Evolutionary conservation across 2,329 filamentous ascomycete species (phyloP), one percentile per base, ranked within the genome.

Genomic region (Xylariaceae sp.): DNA sequence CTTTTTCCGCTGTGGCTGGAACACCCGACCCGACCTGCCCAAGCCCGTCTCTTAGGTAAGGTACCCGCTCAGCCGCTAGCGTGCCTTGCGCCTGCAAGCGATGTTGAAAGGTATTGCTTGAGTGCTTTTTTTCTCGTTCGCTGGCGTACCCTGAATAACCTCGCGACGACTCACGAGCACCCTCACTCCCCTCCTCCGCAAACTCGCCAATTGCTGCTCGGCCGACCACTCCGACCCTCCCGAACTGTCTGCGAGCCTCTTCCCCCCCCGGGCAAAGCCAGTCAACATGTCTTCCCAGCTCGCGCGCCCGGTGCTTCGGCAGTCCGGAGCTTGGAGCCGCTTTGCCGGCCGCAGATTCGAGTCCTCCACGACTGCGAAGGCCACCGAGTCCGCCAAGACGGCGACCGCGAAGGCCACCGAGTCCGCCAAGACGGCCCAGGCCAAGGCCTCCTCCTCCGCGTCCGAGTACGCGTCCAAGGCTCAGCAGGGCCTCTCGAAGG

Each of bases 401-500:
- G 50, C 60, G 27, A 57, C 63, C 35, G 44, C 46, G 37, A 67
- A 65, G 54, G 60, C 62, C 43, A 49, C 52, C 13, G 46, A 56
- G 39, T 43, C 57, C 29, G 53, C 60, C 33, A 61, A 63, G 52
- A 59, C 65, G 26, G 52, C 61, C 36, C 58, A 62, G 23, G 51
- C 60, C 30, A 61, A 71, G 52, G 62, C 63, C 31, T 51, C 58
- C 13, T 47, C 62, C 27, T 52, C 61, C 19, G 64, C 65, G 28
- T 57, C 64, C 45, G 61, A 72, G 42, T 62, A 64, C 51, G 53
- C 65, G 31, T 55, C 69, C 52, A 87, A 87, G 72, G 88, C 87
- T 38, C 74, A 80, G 46, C 73, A 94, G 65, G 87, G 88, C 45
- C 76, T 95, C 35, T 86, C 83, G 51, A 79, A 80, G 57, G 89